Base-by-base conservation (phyloP, 2,329 filamentous ascomycete genomes). In the Monilinia polystroma region DNA sequence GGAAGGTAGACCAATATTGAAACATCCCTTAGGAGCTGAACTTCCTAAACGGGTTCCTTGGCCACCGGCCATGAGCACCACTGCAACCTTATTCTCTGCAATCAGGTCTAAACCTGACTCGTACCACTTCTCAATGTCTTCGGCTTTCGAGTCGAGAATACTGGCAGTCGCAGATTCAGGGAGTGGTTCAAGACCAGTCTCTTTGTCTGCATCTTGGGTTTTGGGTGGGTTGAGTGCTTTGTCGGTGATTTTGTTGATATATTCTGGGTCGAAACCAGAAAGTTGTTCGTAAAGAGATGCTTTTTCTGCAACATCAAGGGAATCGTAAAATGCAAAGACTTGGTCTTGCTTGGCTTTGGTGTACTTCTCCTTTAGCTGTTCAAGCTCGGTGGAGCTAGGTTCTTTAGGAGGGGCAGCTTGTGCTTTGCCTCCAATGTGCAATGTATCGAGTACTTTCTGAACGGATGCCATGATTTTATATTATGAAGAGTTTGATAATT, bases 21-120 rank as follows among this genome's bases (percentile, higher is more conserved):
- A 99, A 85, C 94, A 98, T 67, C 95, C 95, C 83, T 99, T 99
- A 72, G 95, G 95, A 23, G 90, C 94, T 67, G 93, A 95, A 83
- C 93, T 97, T 73, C 95, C 95, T 70, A 99, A 82, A 70, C 95
- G 87, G 69, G 95, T 99, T 71, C 95, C 95, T 81, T 99, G 95
- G 45, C 95, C 95, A 77, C 95, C 95, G 67, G 95, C 95, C 91
- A 99, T 96, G 75, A 99, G 86, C 63, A 99, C 92, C 23, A 99
- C 95, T 43, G 87, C 89, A 57, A 91, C 89, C 76, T 88, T 86
- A 79, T 89, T 89, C 72, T 87, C 81, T 8, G 87, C 84, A 70
- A 91, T 88, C 74, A 88, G 78, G 73, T 86, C 82, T 70, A 92
- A 78, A 55, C 89, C 89, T 54, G 81, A 83, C 70, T 90, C 81